Conservation (phyloP, 2,329 filamentous ascomycete species). For the Berkeleyomyces basicola region DNA sequence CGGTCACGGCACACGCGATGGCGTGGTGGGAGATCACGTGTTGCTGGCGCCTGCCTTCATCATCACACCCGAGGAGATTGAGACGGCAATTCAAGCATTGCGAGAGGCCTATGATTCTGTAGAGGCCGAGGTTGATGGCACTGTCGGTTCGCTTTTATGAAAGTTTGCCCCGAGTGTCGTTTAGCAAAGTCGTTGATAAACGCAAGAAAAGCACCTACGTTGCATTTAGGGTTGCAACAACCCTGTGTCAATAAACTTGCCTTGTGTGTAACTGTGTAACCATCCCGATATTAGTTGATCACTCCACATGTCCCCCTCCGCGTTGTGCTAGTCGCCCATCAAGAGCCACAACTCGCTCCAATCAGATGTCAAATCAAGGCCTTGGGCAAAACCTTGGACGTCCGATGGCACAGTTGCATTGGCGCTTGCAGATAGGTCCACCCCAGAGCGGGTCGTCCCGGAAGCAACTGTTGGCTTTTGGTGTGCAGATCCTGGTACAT, state of each 20-base stretch:
- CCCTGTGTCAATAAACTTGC: neutral
- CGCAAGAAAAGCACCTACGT: neutral
- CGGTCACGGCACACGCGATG: conserved; percentile 41
- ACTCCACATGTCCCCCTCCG: neutral
- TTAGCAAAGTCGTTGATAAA: no score
- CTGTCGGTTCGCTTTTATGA: neutral
- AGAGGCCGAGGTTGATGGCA: neutral
- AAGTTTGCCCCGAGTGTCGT: neutral
- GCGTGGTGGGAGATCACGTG: conserved; percentile 50
- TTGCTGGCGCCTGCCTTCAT: conserved; percentile 55
- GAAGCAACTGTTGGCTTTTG: neutral
- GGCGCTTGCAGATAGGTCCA: neutral
- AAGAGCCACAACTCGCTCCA: conserved; percentile 11
- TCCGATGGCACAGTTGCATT: neutral
- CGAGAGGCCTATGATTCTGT: neutral
- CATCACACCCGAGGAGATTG: conserved; percentile 38
- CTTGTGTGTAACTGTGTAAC: neutral
- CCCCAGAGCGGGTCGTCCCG: neutral
- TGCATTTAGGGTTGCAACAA: neutral
- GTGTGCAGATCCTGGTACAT: neutral
- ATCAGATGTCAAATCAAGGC: conserved; percentile 1
- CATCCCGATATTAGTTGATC: neutral
- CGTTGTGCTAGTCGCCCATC: conserved; percentile 6
- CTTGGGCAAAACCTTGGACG: neutral
- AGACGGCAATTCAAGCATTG: conserved; percentile 16